Evolutionary conservation across 2,329 filamentous ascomycete genomes (phyloP).

Genomic region (Ceratocystis variospora): DNA sequence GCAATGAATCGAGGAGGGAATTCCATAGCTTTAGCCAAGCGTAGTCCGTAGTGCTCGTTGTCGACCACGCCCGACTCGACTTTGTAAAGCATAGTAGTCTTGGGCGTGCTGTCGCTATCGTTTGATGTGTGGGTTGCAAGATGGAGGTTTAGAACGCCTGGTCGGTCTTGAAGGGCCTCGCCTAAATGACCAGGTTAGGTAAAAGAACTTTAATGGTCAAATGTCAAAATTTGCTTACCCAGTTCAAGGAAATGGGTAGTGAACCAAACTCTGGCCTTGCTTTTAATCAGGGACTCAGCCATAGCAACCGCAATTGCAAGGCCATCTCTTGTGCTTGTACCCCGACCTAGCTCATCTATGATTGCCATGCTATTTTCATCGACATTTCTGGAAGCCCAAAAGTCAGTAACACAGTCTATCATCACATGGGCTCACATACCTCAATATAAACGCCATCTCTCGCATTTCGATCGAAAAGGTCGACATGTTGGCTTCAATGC

Average conservation of each 20-base stretch:
- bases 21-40: conserved; percentile 60
- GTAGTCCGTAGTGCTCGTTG: conserved; percentile 70
- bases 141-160: conserved; percentile 71
- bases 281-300: conserved; percentile 73
- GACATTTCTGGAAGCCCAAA: conserved; percentile 45
- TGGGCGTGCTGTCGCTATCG: conserved; percentile 35
- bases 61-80: conserved; percentile 57
- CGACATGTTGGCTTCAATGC: conserved; percentile 77
- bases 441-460: conserved; percentile 84
- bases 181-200: conserved; percentile 30
- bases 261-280: conserved; percentile 73
- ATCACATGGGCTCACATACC: conserved; percentile 26
- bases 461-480: conserved; percentile 93
- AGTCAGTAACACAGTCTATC: background rate
- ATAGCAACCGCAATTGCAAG: conserved; percentile 81
- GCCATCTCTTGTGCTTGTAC: conserved; percentile 79
- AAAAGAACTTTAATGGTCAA: background rate
- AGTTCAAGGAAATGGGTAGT: conserved; percentile 85
- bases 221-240: conserved; percentile 26
- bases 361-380: conserved; percentile 64
- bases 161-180: conserved; percentile 56
- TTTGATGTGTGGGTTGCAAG: conserved; percentile 54
- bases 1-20: conserved; percentile 55
- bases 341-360: conserved; percentile 82
- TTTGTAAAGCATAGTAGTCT: conserved; percentile 80